phyloP scores from a whole-genome alignment of 2,329 filamentous ascomycete genomes.

The Colletotrichum cereale region DNA sequence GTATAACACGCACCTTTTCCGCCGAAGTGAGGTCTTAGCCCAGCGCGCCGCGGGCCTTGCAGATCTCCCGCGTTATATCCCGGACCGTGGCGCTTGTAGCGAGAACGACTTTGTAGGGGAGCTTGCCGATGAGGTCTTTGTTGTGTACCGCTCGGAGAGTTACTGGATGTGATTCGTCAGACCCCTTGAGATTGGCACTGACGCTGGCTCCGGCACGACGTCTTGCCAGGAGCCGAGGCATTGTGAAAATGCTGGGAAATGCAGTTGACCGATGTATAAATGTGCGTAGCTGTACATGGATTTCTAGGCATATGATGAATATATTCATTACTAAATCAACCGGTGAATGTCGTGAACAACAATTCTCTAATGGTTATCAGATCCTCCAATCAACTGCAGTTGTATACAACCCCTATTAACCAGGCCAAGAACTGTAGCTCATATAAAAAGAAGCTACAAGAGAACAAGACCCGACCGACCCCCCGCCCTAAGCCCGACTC shows the following conservation, averaged over 20 bases:
- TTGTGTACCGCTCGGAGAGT: constrained; percentile 35
- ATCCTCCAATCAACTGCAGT: background rate
- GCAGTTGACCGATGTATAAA: no score
- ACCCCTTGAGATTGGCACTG: constrained; percentile 41
- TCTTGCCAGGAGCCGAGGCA: background rate
- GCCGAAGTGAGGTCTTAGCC: background rate
- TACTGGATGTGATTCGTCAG: constrained; percentile 31
- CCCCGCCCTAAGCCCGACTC: background rate
- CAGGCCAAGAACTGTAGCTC: background rate
- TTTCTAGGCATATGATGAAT: no score
- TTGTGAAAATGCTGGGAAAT: background rate
- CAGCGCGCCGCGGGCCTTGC: background rate
- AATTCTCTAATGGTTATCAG: no score
- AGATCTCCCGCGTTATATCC: background rate
- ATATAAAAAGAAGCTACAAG: no score
- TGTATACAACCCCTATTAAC: no score
- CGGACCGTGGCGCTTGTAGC: constrained; percentile 45
- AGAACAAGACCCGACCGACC: background rate
- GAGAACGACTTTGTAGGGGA: constrained; percentile 47
- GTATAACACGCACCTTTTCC: constrained; percentile 46
- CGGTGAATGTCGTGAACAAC: background rate
- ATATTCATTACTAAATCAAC: no score
- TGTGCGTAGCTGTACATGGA: background rate
- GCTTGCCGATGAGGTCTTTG: constrained; percentile 15
- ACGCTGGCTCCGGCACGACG: background rate